phyloP scores from a whole-genome alignment of 192 early-diverging fungal genomes.

The Backusella morwellensis region DNA sequence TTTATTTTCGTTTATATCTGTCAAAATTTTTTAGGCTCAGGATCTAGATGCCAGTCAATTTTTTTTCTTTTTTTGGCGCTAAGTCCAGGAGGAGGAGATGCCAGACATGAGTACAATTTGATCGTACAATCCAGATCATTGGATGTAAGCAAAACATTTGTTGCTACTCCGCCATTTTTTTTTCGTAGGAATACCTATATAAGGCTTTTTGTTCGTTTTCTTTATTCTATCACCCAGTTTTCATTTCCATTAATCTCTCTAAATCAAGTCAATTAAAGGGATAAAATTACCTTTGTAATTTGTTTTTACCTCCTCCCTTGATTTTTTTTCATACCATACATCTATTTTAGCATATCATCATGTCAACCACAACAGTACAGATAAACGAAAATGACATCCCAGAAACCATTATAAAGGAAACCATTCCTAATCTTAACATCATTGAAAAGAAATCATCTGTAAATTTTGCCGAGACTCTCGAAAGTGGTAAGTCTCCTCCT shows the following conservation, averaged over 20 bases:
- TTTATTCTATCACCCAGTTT: background rate
- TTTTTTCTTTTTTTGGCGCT: no score
- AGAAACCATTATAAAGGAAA: background rate
- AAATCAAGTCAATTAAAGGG: background rate
- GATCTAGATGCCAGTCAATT: background rate
- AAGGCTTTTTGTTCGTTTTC: background rate
- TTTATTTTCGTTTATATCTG: background rate
- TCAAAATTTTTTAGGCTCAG: background rate
- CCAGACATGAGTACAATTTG: background rate
- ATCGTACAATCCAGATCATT: background rate
- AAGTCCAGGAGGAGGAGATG: background rate
- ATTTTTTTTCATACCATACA: background rate
- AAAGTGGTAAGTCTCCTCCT: background rate
- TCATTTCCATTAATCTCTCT: background rate
- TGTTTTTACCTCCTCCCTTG: background rate
- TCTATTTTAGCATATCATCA: background rate
- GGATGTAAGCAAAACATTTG: background rate
- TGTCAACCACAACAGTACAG: background rate
- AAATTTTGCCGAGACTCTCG: background rate
- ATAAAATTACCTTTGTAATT: background rate
- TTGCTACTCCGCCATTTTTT: background rate
- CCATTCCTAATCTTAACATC: background rate
- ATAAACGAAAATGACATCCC: background rate
- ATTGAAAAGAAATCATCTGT: background rate
- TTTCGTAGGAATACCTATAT: background rate